phyloP scores from a whole-genome alignment of 2,329 filamentous ascomycete genomes.

The Botrytis sinoallii region DNA sequence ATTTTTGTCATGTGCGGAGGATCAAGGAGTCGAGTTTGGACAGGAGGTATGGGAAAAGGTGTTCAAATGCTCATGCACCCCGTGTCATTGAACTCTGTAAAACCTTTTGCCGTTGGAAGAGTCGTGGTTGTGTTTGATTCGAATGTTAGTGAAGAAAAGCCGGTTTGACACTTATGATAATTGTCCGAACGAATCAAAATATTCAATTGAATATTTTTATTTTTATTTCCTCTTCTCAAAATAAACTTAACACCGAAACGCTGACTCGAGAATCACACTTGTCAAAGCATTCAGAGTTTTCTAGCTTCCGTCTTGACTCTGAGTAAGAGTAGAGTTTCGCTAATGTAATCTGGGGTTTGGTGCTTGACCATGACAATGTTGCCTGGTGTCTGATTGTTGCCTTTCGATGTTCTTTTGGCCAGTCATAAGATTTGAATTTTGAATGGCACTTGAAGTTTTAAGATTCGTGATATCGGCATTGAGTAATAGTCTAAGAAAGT shows the following conservation, averaged over 20 bases:
- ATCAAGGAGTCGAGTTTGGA: slow-evolving; percentile 1
- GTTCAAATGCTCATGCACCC: slow-evolving; percentile 5
- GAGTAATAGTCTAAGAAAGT: not conserved
- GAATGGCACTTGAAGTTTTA: not conserved
- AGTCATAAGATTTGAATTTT: not conserved
- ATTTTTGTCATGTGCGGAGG: not conserved
- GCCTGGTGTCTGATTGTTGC: not conserved
- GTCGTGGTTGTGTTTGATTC: slow-evolving; percentile 15
- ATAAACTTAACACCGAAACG: not conserved
- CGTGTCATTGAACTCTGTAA: not conserved
- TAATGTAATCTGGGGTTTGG: not conserved
- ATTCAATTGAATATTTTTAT: slow-evolving; percentile 4
- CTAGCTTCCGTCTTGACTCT: not conserved
- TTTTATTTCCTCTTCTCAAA: not conserved
- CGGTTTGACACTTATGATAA: not conserved
- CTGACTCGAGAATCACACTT: not conserved
- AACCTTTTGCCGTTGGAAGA: not conserved
- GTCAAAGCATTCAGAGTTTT: slow-evolving; percentile 7
- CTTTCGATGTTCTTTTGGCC: not conserved
- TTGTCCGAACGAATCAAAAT: slow-evolving; percentile 17
- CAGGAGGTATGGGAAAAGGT: not conserved
- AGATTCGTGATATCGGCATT: not conserved
- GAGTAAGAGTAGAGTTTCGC: not conserved
- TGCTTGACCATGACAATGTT: not conserved
- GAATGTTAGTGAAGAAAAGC: not conserved